phyloP scores from a whole-genome alignment of 192 early-diverging fungal genomes.

The Umbelopsis isabellina region DNA sequence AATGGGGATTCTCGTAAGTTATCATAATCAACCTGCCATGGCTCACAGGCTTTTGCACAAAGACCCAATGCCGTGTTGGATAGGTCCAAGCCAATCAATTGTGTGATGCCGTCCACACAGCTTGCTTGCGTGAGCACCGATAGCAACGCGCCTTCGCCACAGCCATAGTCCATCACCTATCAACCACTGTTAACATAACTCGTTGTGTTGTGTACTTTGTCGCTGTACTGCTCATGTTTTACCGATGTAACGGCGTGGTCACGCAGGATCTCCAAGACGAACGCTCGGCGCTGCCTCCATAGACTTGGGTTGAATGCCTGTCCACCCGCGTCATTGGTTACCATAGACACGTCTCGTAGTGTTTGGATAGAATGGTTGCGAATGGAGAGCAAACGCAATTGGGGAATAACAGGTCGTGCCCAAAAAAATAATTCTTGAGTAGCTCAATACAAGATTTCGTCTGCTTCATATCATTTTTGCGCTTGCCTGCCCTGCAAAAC shows the following conservation, averaged over 20 bases:
- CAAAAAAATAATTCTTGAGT: not conserved
- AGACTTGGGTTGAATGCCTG: slow-evolving; percentile 60
- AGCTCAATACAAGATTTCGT: too few species aligned
- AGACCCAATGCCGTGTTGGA: slow-evolving; percentile 40
- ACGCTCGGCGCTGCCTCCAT: slow-evolving; percentile 81
- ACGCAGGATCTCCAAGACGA: slow-evolving; percentile 58
- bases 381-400: not conserved
- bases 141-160: slow-evolving; percentile 80
- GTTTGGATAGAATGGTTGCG: not conserved
- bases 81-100: slow-evolving; percentile 78
- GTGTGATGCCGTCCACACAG: slow-evolving; percentile 55
- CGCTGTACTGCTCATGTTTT: slow-evolving; percentile 6
- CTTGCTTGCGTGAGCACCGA: slow-evolving; percentile 56
- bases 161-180: slow-evolving; percentile 85
- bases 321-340: not conserved
- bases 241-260: slow-evolving; percentile 55
- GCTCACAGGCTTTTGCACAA: slow-evolving; percentile 58
- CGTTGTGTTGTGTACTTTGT: not conserved
- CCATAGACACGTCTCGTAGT: not conserved
- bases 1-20: slow-evolving; percentile 65
- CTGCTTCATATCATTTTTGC: too few species aligned
- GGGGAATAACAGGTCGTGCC: not conserved
- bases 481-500: too few species aligned
- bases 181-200: not conserved
- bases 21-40: slow-evolving; percentile 59